Evolutionary conservation across 257 asterid species (phyloP), one percentile per base, ranked within the genome.

Genomic region (Ophiorrhiza pumila): DNA sequence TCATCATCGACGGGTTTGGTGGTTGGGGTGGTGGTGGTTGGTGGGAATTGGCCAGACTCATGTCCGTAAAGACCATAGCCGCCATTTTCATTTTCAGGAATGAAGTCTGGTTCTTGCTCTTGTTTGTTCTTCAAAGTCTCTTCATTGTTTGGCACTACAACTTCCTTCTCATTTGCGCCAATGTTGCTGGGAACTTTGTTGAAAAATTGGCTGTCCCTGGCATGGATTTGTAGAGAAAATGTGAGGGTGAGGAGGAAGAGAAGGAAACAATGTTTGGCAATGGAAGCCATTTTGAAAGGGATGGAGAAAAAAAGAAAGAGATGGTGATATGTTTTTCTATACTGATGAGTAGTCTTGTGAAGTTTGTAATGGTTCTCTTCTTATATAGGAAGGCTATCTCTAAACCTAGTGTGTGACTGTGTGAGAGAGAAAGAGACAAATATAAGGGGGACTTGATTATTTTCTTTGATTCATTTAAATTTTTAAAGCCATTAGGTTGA

Each of bases 41-140:
- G 96, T 18, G 97, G 84, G 42, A 86, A 71, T 58, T 78, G 90
- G 69, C 89, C 88, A 55, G 97, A 25, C 8, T 93, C 91, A 56
- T 87, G 97, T 65, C 90, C 90, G 75, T 86, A 92, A 13, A 92
- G 90, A 69, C 98, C 97, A 79, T 90, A 89, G 64, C 85, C 80
- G 52, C 82, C 73, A 43, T 87, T 80, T 39, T 86, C 95, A 31
- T 73, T 87, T 6, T 90, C 87, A 0, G 93, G 91, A 66, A 74
- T 64, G 83, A 86, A 93, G 65, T 25, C 76, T 62, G 96, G 95
- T 2, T 87, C 82, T 68, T 89, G 77, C 18, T 78, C 78, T 50
- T 77, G 79, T 52, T 80, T 74, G 65, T 65, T 75, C 74, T 41
- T 70, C 3, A 65, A 67, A 10, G 79, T 11, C 49, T 73, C 72